Conservation (phyloP, 1,139 yeast species). For the Suhomyces coccinellae region DNA sequence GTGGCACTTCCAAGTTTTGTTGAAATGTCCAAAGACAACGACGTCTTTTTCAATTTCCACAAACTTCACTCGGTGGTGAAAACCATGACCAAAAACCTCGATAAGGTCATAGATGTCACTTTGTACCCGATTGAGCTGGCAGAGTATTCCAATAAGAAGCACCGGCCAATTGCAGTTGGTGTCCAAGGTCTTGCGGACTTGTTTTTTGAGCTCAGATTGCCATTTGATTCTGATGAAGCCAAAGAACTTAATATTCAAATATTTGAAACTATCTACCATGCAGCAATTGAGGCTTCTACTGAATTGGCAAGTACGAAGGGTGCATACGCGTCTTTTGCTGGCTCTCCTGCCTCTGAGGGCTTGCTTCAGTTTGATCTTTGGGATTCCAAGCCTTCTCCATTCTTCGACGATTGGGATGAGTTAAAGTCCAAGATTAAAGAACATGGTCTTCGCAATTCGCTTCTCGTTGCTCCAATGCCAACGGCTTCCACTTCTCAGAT, state of each 20-base stretch:
- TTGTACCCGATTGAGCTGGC: slow-evolving; percentile 78
- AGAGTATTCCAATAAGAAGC: slow-evolving; percentile 64
- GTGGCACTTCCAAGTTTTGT: slow-evolving; percentile 51
- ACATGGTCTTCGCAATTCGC: slow-evolving; percentile 58
- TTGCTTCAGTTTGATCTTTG: slow-evolving; percentile 77
- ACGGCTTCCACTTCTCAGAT: slow-evolving; percentile 66
- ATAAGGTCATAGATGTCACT: slow-evolving; percentile 75
- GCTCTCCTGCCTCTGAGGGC: slow-evolving; percentile 85
- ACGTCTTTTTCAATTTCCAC: slow-evolving; percentile 63
- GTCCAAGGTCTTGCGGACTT: slow-evolving; percentile 90
- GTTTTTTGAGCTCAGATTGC: slow-evolving; percentile 72
- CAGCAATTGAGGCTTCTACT: slow-evolving; percentile 75
- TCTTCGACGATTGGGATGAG: slow-evolving; percentile 62
- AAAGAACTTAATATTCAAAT: slow-evolving; percentile 70
- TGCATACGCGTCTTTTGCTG: slow-evolving; percentile 64
- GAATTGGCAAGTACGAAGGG: slow-evolving; percentile 72
- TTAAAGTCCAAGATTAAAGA: slow-evolving; percentile 45
- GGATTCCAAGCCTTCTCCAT: slow-evolving; percentile 68
- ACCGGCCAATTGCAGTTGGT: slow-evolving; percentile 86
- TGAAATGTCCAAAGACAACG: slow-evolving; percentile 28
- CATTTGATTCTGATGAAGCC: slow-evolving; percentile 79
- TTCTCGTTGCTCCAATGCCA: slow-evolving; percentile 65
- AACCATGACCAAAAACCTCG: slow-evolving; percentile 72
- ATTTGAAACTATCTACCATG: slow-evolving; percentile 89
- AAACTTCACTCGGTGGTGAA: slow-evolving; percentile 72